Percentiles rank a stretch among this genome's conserved stretches.
Evolutionary conservation across 805 yeast genomes (phyloP).

Genomic region (Candida arabinofermentans): DNA sequence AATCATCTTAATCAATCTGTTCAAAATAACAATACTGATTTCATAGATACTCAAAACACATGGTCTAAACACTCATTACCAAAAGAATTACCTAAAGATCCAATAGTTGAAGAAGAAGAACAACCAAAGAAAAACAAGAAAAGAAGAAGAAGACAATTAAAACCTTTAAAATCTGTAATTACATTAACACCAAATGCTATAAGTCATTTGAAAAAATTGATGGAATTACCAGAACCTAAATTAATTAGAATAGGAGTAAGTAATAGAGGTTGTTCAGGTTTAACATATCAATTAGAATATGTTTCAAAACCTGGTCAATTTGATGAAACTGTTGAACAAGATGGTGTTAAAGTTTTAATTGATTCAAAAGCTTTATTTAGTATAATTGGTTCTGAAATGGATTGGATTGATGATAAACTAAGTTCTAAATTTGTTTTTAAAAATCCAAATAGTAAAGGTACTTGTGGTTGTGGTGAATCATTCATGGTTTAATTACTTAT

Average conservation of each 20-base stretch:
- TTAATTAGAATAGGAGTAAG: slow-evolving; percentile 89
- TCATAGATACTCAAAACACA: slow-evolving; percentile 5
- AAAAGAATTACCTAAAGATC: slow-evolving; percentile 6
- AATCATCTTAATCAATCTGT: neutral
- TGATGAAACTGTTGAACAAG: slow-evolving; percentile 90
- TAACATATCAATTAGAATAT: slow-evolving; percentile 87
- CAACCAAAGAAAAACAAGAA: slow-evolving; percentile 11
- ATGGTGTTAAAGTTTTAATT: slow-evolving; percentile 86
- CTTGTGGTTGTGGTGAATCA: slow-evolving; percentile 98
- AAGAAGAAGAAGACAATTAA: slow-evolving; percentile 56
- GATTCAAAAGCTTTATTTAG: slow-evolving; percentile 96
- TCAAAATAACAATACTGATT: neutral
- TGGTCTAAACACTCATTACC: slow-evolving; percentile 32
- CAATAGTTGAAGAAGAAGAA: slow-evolving; percentile 1
- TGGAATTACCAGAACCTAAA: slow-evolving; percentile 82
- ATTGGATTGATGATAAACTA: slow-evolving; percentile 92
- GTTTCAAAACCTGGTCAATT: slow-evolving; percentile 90
- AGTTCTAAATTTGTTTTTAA: slow-evolving; percentile 85
- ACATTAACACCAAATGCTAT: slow-evolving; percentile 75
- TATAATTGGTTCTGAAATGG: slow-evolving; percentile 97
- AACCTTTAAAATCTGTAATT: slow-evolving; percentile 88
- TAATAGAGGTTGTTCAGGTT: slow-evolving; percentile 95
- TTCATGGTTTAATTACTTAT: slow-evolving; percentile 78
- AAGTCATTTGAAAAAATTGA: slow-evolving; percentile 59
- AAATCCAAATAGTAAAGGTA: slow-evolving; percentile 96